These are phyloP conservation scores for Micractinium sp. DNA, from an alignment of 139 green algal species.

Conservation along the genomic window DNA sequence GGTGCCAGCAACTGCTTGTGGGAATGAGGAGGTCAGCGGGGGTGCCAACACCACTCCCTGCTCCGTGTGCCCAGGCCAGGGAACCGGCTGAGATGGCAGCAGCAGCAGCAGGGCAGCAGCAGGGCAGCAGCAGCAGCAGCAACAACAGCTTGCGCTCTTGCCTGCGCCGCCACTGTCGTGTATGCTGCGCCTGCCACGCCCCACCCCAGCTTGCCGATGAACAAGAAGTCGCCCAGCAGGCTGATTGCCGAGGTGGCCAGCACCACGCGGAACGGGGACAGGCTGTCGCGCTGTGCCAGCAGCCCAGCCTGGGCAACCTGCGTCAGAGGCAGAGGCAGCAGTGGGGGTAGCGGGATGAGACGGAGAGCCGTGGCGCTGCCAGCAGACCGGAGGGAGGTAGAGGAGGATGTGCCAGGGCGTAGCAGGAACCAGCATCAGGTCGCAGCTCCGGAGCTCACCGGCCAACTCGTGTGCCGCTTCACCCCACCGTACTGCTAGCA, in stretches of 20 bases:
- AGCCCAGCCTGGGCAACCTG: constrained; percentile 47
- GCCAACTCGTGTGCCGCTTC: constrained; percentile 10
- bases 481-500: background rate
- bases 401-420: no score
- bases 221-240: constrained; percentile 62
- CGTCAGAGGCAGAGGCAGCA: background rate
- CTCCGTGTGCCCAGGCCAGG: background rate
- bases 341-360: no score
- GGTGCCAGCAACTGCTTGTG: background rate
- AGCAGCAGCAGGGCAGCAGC: background rate
- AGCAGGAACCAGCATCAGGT: no score
- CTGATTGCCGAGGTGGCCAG: constrained; percentile 54
- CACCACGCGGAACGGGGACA: constrained; percentile 65
- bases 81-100: background rate
- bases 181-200: constrained; percentile 72
- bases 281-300: constrained; percentile 57
- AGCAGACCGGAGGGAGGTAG: no score
- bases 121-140: background rate
- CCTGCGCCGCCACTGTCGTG: constrained; percentile 64
- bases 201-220: constrained; percentile 61
- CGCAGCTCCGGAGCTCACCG: no score
- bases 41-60: background rate
- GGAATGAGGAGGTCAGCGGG: background rate
- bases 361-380: no score
- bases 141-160: background rate